A percentile compares a stretch with the other conserved stretches of the same genome.
These are phyloP conservation scores for Pseudocercospora macadamiae DNA, from an alignment of 2,329 filamentous ascomycete genomes.

Conservation along the genomic window DNA sequence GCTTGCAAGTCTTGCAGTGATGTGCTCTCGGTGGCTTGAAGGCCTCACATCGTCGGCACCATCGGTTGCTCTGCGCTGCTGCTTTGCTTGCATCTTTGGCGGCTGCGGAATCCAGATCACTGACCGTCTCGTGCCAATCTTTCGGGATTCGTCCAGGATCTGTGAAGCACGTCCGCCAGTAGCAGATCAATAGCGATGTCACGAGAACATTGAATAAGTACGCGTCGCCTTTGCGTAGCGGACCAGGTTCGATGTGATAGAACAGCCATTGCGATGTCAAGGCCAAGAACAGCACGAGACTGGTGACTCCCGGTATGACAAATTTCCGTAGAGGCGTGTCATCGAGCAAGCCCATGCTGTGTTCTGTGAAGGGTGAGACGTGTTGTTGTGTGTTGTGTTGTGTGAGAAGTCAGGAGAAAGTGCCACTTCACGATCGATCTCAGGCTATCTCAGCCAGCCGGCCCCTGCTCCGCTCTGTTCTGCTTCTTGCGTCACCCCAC, in stretches of 20 bases:
- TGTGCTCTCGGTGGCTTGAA: conserved; percentile 78
- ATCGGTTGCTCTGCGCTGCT: conserved; percentile 48
- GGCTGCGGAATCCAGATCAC: conserved; percentile 31
- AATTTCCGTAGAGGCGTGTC: conserved; percentile 45
- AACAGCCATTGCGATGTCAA: conserved; percentile 76
- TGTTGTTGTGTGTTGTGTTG: conserved; percentile 24
- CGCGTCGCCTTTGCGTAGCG: conserved; percentile 60
- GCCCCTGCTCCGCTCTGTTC: neutral
- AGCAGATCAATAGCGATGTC: conserved; percentile 67
- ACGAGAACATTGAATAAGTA: conserved; percentile 69
- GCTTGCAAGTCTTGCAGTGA: conserved; percentile 76
- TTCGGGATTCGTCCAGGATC: conserved; percentile 60
- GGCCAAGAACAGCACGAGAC: conserved; percentile 69
- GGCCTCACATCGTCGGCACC: conserved; percentile 76
- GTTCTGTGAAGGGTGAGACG: conserved; percentile 9
- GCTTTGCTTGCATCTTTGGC: conserved; percentile 26
- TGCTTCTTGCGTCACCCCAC: neutral
- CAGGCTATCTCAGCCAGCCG: neutral
- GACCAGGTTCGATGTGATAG: conserved; percentile 58
- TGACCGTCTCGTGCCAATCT: conserved; percentile 40
- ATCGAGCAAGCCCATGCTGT: conserved; percentile 20
- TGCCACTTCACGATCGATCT: neutral
- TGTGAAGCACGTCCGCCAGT: conserved; percentile 65
- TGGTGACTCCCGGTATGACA: conserved; percentile 69
- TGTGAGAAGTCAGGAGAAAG: conserved; percentile 1